A percentile compares a stretch with the other conserved stretches of the same genome.
These are phyloP conservation scores for Kuraishia molischiana DNA, from an alignment of 805 yeast genomes.

Conservation along the genomic window DNA sequence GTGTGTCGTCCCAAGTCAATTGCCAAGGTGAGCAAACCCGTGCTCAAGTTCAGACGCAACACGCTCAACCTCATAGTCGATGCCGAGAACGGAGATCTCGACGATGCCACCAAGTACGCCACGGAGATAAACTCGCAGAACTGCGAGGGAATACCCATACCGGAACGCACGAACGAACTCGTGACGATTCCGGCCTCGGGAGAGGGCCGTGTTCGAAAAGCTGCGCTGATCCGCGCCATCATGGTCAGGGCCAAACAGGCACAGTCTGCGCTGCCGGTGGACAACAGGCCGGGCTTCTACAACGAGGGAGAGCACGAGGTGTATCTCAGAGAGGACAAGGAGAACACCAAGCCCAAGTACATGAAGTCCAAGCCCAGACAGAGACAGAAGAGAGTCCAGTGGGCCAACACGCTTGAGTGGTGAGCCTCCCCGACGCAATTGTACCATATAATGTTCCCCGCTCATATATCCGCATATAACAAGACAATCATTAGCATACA, in stretches of 20 bases:
- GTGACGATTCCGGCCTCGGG: conserved; percentile 46
- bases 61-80: conserved; percentile 44
- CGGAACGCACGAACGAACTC: conserved; percentile 44
- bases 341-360: background rate
- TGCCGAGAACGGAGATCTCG: conserved; percentile 47
- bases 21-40: conserved; percentile 16
- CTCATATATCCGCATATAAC: too few relatives aligned
- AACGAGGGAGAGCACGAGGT: conserved; percentile 2
- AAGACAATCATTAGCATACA: too few relatives aligned
- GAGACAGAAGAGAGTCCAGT: conserved; percentile 4
- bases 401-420: conserved; percentile 9
- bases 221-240: conserved; percentile 25
- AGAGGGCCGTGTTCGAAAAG: conserved; percentile 18
- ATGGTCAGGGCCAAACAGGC: conserved; percentile 9
- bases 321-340: conserved; percentile 1
- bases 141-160: conserved; percentile 53
- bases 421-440: too few relatives aligned
- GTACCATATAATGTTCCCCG: too few relatives aligned
- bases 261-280: background rate
- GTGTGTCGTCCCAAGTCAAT: conserved; percentile 28
- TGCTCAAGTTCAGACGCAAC: conserved; percentile 17
- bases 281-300: conserved; percentile 1
- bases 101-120: conserved; percentile 61
- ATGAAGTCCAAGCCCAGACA: background rate
- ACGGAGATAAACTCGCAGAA: conserved; percentile 58